These are phyloP conservation scores for Macrophomina pseudophaseolina DNA, from an alignment of 2,329 filamentous ascomycete species.

Conservation along the genomic window DNA sequence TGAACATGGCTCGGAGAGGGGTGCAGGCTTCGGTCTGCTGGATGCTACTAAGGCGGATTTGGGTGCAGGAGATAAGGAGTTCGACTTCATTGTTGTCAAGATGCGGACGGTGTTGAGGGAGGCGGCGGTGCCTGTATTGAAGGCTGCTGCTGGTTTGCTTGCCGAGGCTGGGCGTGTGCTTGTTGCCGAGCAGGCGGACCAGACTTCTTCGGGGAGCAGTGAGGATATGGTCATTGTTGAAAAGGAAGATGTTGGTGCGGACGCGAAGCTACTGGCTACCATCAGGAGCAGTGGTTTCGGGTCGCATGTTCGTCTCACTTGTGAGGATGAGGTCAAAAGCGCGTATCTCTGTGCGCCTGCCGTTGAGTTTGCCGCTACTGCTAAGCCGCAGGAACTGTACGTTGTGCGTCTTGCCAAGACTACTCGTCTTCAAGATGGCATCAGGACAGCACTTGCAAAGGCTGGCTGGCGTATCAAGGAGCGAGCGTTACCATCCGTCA, in stretches of 20 bases:
- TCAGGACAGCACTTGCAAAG: neutral
- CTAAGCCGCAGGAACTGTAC: neutral
- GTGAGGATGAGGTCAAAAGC: neutral
- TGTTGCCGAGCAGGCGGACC: neutral
- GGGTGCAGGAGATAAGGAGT: conserved; percentile 26
- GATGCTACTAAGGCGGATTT: conserved; percentile 21
- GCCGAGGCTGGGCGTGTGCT: neutral
- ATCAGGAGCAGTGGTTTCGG: neutral
- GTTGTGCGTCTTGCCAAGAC: neutral
- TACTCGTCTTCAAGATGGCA: neutral
- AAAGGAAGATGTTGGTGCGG: neutral
- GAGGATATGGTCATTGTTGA: neutral
- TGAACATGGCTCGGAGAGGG: neutral
- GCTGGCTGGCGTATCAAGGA: neutral
- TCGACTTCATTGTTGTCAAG: conserved; percentile 2
- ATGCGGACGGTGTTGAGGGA: neutral
- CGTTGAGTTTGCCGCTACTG: neutral
- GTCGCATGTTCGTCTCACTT: neutral
- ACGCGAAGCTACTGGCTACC: neutral
- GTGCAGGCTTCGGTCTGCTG: conserved; percentile 36
- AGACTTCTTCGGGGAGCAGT: neutral
- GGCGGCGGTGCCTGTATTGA: neutral
- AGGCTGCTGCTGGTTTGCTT: neutral
- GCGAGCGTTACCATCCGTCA: neutral
- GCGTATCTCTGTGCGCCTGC: neutral